Evolutionary conservation across 2,329 filamentous ascomycete genomes (phyloP), one percentile per base, ranked within the genome.

Genomic region (Fusarium graminum): DNA sequence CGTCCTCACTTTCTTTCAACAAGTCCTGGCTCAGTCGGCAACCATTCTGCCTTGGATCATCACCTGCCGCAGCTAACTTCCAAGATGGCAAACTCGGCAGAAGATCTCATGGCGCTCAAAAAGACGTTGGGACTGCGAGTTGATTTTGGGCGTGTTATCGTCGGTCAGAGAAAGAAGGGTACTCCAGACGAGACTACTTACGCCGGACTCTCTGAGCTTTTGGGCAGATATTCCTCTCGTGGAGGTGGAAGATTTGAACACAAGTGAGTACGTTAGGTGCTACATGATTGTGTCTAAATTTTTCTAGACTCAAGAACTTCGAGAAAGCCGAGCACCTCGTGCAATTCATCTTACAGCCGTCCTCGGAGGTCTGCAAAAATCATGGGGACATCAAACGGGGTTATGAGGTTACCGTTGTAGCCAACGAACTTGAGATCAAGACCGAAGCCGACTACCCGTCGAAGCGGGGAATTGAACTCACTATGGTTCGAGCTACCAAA

Each of bases 71-170:
- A 71, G 17, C 68, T 78, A 12, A 46, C 44, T 2, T 30, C 47
- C 3, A 60, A 66, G 9, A 52, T 78, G 14, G 26, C 52, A 17
- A 45, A 61, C 6, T 67, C 74, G 3, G 67, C 65, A 11, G 69
- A 75, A 14, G 55, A 68, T 1, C 39, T 79, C 7, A 72, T 69
- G 49, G 61, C 68, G 12, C 36, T 75, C 12, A 65, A 61, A 7
- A 67, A 73, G 30, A 53, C 65, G 2, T 57, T 79, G 30, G 70
- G 60, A 19, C 75, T 80, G 72, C 67, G 74, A 3, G 67, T 79
- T 49, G 71, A 68, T 43, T 78, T 79, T 62, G 78, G 77, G 3
- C 68, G 65, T 13, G 36, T 79, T 2, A 65, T 65, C 9, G 60
- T 77, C 28, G 60, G 54, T 4, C 55, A 64, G 22, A 74, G 71